Percentiles rank a stretch among this genome's conserved stretches.
Conservation (phyloP, 805 yeast species). For the Helenozyma rhizophorensis region DNA sequence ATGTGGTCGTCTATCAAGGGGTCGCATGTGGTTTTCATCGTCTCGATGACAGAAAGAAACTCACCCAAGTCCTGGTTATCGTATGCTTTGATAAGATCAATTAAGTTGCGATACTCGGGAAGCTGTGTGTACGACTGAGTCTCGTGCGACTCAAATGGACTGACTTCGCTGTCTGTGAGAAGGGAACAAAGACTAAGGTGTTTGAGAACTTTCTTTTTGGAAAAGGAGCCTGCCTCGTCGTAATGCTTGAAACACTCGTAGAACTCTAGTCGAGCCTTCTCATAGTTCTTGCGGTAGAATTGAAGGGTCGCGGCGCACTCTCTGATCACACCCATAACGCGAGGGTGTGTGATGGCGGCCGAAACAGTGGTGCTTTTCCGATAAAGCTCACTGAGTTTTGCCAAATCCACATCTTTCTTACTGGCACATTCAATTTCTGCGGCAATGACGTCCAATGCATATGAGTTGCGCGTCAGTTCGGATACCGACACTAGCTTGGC, state of each 20-base stretch:
- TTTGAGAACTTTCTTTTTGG: slow-evolving; percentile 53
- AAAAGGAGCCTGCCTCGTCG: slow-evolving; percentile 41
- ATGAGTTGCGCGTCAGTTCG: slow-evolving; percentile 44
- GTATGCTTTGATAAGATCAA: slow-evolving; percentile 26
- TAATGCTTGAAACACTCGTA: slow-evolving; percentile 42
- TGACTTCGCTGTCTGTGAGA: slow-evolving; percentile 59
- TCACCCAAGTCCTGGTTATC: slow-evolving; percentile 24
- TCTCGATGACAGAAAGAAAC: slow-evolving; percentile 13
- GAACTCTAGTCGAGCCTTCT: slow-evolving; percentile 60
- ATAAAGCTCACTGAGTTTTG: slow-evolving; percentile 46
- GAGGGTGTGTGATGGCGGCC: slow-evolving; percentile 71
- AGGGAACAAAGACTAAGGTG: slow-evolving; percentile 60
- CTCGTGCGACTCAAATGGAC: slow-evolving; percentile 72
- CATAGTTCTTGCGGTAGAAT: slow-evolving; percentile 57
- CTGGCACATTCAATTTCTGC: slow-evolving; percentile 54
- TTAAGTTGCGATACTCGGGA: slow-evolving; percentile 18
- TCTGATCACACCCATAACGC: slow-evolving; percentile 65
- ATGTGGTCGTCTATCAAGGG: slow-evolving; percentile 27
- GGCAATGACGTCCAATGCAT: slow-evolving; percentile 61
- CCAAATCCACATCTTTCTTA: slow-evolving; percentile 26
- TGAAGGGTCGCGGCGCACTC: slow-evolving; percentile 73
- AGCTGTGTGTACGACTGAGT: slow-evolving; percentile 47
- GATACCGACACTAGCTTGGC: slow-evolving; percentile 31
- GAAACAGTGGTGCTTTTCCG: slow-evolving; percentile 39
- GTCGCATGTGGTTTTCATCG: slow-evolving; percentile 19